A percentile compares a stretch with the other conserved stretches of the same genome.
Conservation (phyloP, 2,329 filamentous ascomycete species). For the Trematosphaeria pertusa region DNA sequence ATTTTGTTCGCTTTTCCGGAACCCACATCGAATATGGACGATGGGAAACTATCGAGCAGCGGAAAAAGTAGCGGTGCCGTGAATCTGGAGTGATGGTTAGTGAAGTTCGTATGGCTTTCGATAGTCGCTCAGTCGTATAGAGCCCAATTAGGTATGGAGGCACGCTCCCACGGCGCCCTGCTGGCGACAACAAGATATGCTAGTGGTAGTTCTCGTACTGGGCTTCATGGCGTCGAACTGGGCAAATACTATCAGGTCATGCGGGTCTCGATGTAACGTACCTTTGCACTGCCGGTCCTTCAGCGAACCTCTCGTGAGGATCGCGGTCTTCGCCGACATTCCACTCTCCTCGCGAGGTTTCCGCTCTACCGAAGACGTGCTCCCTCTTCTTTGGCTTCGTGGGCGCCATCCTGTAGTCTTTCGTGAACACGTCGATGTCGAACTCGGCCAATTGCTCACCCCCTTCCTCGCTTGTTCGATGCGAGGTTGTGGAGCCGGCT, state of each 20-base stretch:
- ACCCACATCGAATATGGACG: constrained; percentile 66
- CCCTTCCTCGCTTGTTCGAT: constrained; percentile 23
- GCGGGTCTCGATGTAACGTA: constrained; percentile 27
- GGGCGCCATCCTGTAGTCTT: constrained; percentile 33
- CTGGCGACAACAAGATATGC: background rate
- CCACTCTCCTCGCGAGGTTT: constrained; percentile 50
- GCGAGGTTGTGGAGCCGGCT: constrained; percentile 30
- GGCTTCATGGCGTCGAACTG: constrained; percentile 1
- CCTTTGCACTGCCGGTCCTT: constrained; percentile 46
- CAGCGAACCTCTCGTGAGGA: constrained; percentile 44
- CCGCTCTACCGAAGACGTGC: constrained; percentile 51
- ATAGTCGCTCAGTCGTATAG: constrained; percentile 12
- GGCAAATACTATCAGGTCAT: constrained; percentile 6
- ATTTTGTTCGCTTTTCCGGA: constrained; percentile 49
- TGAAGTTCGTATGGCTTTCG: constrained; percentile 5
- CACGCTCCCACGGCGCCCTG: no score
- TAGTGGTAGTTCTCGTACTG: constrained; percentile 9
- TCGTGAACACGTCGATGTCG: constrained; percentile 43
- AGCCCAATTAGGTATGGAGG: no score
- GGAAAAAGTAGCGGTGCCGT: constrained; percentile 70
- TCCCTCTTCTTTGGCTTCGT: constrained; percentile 27
- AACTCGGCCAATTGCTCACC: constrained; percentile 30
- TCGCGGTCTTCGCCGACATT: constrained; percentile 34
- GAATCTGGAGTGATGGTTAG: constrained; percentile 52
- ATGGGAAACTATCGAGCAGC: constrained; percentile 81